phyloP scores from a whole-genome alignment of 805 yeast genomes.

The Saccharomyces kudriavzevii region DNA sequence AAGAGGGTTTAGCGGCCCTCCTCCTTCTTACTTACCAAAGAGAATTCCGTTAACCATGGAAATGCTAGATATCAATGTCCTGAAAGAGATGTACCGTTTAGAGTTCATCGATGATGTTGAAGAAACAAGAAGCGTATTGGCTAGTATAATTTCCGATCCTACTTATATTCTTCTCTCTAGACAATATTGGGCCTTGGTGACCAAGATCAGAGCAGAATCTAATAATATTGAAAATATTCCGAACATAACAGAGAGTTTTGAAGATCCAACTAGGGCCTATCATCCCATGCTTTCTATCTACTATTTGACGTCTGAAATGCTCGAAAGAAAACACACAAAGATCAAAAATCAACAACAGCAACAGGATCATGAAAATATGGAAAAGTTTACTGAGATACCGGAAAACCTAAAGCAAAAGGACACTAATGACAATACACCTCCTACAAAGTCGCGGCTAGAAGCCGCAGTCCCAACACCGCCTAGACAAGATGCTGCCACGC shows the following conservation, averaged over 20 bases:
- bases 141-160: conserved; percentile 49
- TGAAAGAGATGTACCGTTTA: conserved; percentile 66
- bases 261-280: conserved; percentile 78
- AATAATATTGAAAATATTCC: conserved; percentile 1
- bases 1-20: conserved; percentile 71
- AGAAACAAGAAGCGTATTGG: conserved; percentile 47
- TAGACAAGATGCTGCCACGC: background rate
- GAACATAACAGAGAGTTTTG: conserved; percentile 6
- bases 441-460: background rate
- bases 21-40: conserved; percentile 64
- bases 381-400: conserved; percentile 2
- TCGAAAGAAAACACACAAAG: conserved; percentile 57
- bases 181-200: conserved; percentile 22
- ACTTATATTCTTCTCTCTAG: conserved; percentile 40
- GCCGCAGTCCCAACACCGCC: background rate
- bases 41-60: conserved; percentile 55
- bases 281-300: conserved; percentile 87
- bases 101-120: conserved; percentile 67
- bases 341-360: conserved; percentile 19
- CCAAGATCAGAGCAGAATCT: background rate
- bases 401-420: background rate
- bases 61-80: conserved; percentile 42
- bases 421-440: background rate
- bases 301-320: conserved; percentile 80
- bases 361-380: conserved; percentile 6